These are phyloP conservation scores for Serendipita sp. DNA, from an alignment of 768 basidiomycete genomes.

Conservation along the genomic window DNA sequence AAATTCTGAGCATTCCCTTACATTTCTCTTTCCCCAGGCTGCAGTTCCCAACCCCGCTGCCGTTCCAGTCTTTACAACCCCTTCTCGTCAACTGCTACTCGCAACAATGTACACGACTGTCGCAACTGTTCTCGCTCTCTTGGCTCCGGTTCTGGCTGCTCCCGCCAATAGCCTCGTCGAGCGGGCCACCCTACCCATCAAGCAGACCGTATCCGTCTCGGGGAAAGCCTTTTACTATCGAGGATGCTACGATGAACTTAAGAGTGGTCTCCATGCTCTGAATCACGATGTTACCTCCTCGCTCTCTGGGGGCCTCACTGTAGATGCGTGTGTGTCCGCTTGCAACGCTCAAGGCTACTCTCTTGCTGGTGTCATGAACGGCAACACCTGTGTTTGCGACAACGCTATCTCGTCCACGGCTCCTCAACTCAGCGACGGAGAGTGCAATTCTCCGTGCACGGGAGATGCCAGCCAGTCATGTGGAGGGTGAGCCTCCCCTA, in stretches of 20 bases:
- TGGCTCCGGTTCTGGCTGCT: too few relatives aligned
- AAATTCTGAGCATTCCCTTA: too few relatives aligned
- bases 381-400: conserved; percentile 4
- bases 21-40: too few relatives aligned
- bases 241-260: conserved; percentile 2
- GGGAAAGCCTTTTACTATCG: neutral
- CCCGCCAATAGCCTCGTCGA: too few relatives aligned
- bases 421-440: neutral
- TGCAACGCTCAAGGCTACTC: conserved; percentile 8
- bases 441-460: neutral
- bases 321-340: conserved; percentile 1
- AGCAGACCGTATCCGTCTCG: neutral
- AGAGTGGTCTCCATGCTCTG: neutral
- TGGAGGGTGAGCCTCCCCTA: neutral
- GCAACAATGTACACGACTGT: too few relatives aligned
- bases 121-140: too few relatives aligned
- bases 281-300: neutral
- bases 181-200: too few relatives aligned
- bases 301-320: neutral
- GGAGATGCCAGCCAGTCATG: neutral
- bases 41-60: too few relatives aligned
- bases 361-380: conserved; percentile 9
- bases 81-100: too few relatives aligned
- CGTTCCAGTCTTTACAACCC: too few relatives aligned
- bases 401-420: neutral